These are phyloP conservation scores for Penicillium thymicola DNA, from an alignment of 2,329 filamentous ascomycete genomes.

Conservation along the genomic window DNA sequence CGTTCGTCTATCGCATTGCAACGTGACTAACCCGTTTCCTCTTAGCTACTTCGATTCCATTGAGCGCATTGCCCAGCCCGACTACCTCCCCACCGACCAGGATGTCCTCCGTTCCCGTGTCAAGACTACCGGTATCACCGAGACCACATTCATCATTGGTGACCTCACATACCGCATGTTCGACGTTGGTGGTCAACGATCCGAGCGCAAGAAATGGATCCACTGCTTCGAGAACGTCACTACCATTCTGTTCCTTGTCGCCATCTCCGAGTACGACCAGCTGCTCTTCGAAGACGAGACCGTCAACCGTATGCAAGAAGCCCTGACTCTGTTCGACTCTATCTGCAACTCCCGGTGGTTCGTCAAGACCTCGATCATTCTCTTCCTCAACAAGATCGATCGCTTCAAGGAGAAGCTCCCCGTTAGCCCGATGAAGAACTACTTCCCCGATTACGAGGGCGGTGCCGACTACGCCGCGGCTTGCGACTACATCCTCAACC, in stretches of 20 bases:
- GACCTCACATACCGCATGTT: constrained; percentile 97
- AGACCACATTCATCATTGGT: constrained; percentile 93
- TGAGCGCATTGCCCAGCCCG: constrained; percentile 80
- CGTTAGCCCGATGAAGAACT: constrained; percentile 71
- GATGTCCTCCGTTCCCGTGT: constrained; percentile 94
- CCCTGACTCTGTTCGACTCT: constrained; percentile 67
- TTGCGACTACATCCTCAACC: constrained; percentile 98
- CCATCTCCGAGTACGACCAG: constrained; percentile 96
- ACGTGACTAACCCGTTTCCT: constrained; percentile 33
- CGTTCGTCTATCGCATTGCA: not conserved
- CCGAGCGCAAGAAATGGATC: constrained; percentile 98
- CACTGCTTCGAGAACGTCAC: constrained; percentile 98
- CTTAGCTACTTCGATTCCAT: constrained; percentile 94
- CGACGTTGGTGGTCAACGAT: constrained; percentile 92
- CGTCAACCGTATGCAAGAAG: constrained; percentile 74
- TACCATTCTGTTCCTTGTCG: constrained; percentile 92
- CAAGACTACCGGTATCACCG: constrained; percentile 96
- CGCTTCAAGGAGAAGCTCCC: constrained; percentile 72
- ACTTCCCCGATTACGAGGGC: constrained; percentile 77
- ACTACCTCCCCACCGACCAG: constrained; percentile 93
- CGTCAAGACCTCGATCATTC: constrained; percentile 68
- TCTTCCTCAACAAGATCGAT: constrained; percentile 74
- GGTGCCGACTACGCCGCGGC: constrained; percentile 93
- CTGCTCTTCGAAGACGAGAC: constrained; percentile 94
- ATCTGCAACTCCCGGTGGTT: constrained; percentile 73